phyloP scores from a whole-genome alignment of 805 yeast genomes.

The Wickerhamiella alocasiicola region DNA sequence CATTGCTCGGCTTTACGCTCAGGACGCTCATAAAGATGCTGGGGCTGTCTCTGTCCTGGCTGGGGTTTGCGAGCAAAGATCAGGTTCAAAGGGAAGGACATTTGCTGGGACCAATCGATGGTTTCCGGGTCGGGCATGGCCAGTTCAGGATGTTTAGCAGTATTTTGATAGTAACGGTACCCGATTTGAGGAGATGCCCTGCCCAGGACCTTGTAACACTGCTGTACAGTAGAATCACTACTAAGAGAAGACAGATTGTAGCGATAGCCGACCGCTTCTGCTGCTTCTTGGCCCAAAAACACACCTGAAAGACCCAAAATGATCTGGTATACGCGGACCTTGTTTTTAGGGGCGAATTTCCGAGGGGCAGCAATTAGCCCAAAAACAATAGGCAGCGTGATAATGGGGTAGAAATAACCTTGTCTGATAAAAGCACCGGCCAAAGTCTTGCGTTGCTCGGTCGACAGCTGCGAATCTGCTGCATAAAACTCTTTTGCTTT shows the following conservation, averaged over 20 bases:
- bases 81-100: conserved; percentile 20
- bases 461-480: conserved; percentile 15
- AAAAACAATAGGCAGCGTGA: conserved; percentile 18
- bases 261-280: conserved; percentile 14
- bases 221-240: conserved; percentile 9
- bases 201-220: conserved; percentile 16
- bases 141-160: conserved; percentile 16
- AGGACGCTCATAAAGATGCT: conserved; percentile 8
- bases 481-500: conserved; percentile 18
- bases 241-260: conserved; percentile 4
- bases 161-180: conserved; percentile 17
- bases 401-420: conserved; percentile 15
- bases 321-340: conserved; percentile 15
- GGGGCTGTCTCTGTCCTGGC: background rate
- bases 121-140: conserved; percentile 18
- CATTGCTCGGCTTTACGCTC: conserved; percentile 9
- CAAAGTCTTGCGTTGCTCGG: conserved; percentile 16
- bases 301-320: conserved; percentile 19
- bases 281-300: conserved; percentile 17
- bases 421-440: conserved; percentile 16
- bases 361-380: conserved; percentile 17
- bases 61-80: conserved; percentile 7
- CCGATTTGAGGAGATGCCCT: conserved; percentile 21
- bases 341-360: conserved; percentile 12
- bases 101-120: conserved; percentile 19